Evolutionary conservation across 78 protist species (phyloP).

Genomic region (Chrysochromulina parva): DNA sequence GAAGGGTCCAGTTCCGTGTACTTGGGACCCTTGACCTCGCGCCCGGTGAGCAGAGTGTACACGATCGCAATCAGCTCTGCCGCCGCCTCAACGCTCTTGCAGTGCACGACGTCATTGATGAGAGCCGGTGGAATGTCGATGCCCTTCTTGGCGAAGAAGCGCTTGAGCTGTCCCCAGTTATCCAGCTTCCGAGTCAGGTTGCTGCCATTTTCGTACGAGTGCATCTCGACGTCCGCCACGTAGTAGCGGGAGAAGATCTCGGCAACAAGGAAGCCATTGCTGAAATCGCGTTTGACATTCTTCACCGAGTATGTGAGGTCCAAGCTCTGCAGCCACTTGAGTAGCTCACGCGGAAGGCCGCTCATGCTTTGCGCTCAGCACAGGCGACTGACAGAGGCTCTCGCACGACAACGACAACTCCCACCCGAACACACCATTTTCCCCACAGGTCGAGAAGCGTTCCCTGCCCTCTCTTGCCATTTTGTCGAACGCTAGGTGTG

Average conservation of each 20-base stretch:
- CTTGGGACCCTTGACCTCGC: not conserved
- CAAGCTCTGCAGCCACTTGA: conserved; percentile 76
- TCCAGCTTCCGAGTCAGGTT: conserved; percentile 39
- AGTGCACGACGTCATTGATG: conserved; percentile 43
- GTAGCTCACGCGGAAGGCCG: conserved; percentile 60
- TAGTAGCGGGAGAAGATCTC: conserved; percentile 80
- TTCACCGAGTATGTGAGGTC: conserved; percentile 67
- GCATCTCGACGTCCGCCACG: conserved; percentile 74
- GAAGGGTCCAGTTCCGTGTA: not conserved
- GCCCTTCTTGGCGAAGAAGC: conserved; percentile 38
- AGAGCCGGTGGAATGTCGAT: not conserved
- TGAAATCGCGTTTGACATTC: conserved; percentile 69
- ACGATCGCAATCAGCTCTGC: not conserved
- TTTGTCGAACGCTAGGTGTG: no score
- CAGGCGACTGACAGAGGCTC: no score
- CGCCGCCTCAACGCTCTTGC: conserved; percentile 41
- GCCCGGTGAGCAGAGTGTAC: conserved; percentile 50
- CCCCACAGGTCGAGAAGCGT: no score
- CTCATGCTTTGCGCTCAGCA: not conserved
- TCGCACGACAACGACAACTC: no score
- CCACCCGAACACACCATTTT: no score
- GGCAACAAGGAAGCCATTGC: conserved; percentile 82
- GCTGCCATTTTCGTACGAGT: conserved; percentile 73
- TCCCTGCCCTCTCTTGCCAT: no score
- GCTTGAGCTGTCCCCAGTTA: conserved; percentile 66